Percentiles rank a stretch among this genome's conserved stretches.
These are phyloP conservation scores for Rhodomyrtus psidioides DNA, from an alignment of 441 rosid genomes.

Conservation along the genomic window DNA sequence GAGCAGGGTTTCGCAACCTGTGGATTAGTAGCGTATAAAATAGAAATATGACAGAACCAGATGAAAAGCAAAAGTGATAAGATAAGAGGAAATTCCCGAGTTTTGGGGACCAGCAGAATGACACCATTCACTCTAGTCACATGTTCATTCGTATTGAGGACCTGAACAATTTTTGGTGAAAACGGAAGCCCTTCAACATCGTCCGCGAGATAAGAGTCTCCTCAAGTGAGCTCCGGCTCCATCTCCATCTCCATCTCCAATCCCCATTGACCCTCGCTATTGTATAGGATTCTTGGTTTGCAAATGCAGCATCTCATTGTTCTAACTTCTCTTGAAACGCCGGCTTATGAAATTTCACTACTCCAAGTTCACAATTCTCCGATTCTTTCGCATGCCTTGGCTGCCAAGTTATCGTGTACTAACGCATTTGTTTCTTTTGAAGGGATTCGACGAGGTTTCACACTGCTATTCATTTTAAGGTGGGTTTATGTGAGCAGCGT, in stretches of 20 bases:
- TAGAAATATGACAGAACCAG: too few relatives aligned
- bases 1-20: too few relatives aligned
- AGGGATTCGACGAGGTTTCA: not conserved
- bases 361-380: not conserved
- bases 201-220: conserved; percentile 13
- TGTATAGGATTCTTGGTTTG: not conserved
- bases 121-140: too few relatives aligned
- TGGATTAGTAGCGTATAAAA: too few relatives aligned
- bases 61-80: too few relatives aligned
- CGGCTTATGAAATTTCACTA: not conserved
- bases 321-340: not conserved
- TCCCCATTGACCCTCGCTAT: conserved; percentile 3
- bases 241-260: too few relatives aligned
- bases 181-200: conserved; percentile 20
- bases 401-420: not conserved
- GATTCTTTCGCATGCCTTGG: not conserved
- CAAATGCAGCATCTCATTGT: not conserved
- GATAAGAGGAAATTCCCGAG: too few relatives aligned
- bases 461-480: not conserved
- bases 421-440: not conserved
- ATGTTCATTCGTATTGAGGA: too few relatives aligned
- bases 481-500: not conserved
- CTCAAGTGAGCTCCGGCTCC: not conserved
- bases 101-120: not conserved
- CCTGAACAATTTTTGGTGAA: too few relatives aligned